A percentile compares a stretch with the other conserved stretches of the same genome.
Conservation (phyloP, 2,329 filamentous ascomycete species). For the Drechslera avenae region DNA sequence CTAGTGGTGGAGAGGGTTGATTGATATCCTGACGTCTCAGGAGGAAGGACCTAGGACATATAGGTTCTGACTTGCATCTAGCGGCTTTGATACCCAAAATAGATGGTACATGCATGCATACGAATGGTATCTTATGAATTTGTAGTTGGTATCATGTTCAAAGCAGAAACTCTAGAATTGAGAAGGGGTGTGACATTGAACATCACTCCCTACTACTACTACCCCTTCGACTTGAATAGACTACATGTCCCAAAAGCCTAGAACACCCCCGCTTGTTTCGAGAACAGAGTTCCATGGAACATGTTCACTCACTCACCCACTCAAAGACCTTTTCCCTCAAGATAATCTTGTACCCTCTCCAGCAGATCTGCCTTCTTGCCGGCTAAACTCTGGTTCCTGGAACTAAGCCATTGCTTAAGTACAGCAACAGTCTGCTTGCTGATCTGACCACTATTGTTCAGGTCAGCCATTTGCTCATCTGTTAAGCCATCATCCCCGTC, state of each 20-base stretch:
- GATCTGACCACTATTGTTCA: slow-evolving; percentile 52
- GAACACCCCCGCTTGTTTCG: too few relatives aligned
- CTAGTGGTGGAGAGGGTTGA: slow-evolving; percentile 42
- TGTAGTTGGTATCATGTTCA: too few relatives aligned
- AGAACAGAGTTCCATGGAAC: too few relatives aligned
- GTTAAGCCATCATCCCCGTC: slow-evolving; percentile 38
- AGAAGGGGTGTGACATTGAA: too few relatives aligned
- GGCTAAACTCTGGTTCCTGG: slow-evolving; percentile 25
- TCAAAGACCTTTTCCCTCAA: slow-evolving; percentile 38
- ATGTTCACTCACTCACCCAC: too few relatives aligned
- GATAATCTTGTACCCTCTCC: slow-evolving; percentile 43
- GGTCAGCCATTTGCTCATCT: slow-evolving; percentile 52
- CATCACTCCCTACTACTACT: too few relatives aligned
- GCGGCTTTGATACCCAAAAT: not conserved
- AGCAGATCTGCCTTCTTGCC: slow-evolving; percentile 49
- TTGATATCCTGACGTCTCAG: too few relatives aligned
- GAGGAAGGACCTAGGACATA: too few relatives aligned
- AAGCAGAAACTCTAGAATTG: too few relatives aligned
- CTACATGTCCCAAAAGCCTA: too few relatives aligned
- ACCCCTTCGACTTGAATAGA: too few relatives aligned
- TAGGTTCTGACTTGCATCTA: not conserved
- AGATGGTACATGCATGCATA: not conserved
- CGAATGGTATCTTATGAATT: too few relatives aligned
- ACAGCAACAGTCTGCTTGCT: slow-evolving; percentile 48
- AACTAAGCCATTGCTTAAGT: slow-evolving; percentile 41